Conservation (phyloP, 2,329 filamentous ascomycete genomes). For the Xylaria sp. region DNA sequence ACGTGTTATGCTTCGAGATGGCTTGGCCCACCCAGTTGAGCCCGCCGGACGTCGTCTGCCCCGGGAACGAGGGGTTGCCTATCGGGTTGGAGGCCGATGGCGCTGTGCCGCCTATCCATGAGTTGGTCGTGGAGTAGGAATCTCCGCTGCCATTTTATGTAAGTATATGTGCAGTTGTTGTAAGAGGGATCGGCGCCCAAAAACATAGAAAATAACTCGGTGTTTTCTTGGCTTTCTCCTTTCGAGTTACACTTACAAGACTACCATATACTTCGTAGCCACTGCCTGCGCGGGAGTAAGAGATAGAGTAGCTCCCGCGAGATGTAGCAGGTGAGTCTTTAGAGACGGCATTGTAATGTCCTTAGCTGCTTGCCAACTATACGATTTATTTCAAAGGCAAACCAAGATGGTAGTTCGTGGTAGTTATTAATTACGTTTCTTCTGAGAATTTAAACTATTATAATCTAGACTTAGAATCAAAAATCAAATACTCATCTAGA, state of each 20-base stretch:
- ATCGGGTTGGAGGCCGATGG: conserved; percentile 63
- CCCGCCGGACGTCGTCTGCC: conserved; percentile 53
- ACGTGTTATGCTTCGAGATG: conserved; percentile 52
- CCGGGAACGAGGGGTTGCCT: conserved; percentile 63
- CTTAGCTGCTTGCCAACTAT: not conserved
- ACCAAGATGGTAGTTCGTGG: no score
- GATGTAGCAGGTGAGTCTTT: conserved; percentile 22
- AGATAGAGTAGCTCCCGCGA: conserved; percentile 26
- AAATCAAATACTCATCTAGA: not conserved
- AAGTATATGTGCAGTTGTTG: not conserved
- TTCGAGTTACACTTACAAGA: conserved; percentile 33
- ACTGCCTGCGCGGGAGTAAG: conserved; percentile 22
- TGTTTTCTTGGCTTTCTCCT: not conserved
- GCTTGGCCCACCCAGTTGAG: conserved; percentile 56
- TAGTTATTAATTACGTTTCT: no score
- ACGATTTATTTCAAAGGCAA: not conserved
- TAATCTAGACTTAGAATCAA: not conserved
- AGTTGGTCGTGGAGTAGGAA: conserved; percentile 66
- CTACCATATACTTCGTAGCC: conserved; percentile 35
- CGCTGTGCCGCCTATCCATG: conserved; percentile 58
- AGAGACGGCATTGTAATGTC: conserved; percentile 28
- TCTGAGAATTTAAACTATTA: no score
- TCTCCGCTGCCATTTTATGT: conserved; percentile 56
- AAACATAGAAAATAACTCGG: not conserved
- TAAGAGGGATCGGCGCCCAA: not conserved